phyloP scores from a whole-genome alignment of 1,284 basidiomycete species.

The Ganoderma leucocontextum region DNA sequence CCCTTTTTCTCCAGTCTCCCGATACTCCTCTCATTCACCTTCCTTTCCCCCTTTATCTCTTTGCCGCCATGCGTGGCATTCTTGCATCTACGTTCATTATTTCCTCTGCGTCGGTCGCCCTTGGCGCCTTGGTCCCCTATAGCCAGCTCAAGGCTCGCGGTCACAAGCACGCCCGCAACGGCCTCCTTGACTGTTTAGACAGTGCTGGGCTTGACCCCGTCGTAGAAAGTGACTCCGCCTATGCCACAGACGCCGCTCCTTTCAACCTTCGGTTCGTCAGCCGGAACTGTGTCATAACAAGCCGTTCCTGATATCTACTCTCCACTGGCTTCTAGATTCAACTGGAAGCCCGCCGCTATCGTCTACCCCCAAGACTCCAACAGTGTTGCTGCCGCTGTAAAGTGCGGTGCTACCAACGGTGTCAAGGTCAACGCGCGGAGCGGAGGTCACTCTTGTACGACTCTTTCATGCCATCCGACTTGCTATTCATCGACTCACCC shows the following conservation, averaged over 20 bases:
- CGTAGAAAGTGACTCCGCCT: constrained; percentile 17
- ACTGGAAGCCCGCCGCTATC: constrained; percentile 16
- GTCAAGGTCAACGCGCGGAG: constrained; percentile 25
- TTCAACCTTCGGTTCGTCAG: constrained; percentile 23
- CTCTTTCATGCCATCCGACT: background rate
- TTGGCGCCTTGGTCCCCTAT: constrained; percentile 15
- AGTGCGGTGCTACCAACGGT: constrained; percentile 12
- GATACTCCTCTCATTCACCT: background rate
- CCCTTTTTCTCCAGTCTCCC: background rate
- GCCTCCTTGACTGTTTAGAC: constrained; percentile 14
- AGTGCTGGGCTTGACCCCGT: constrained; percentile 14
- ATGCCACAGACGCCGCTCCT: constrained; percentile 13
- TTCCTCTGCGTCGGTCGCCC: constrained; percentile 4
- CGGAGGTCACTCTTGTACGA: constrained; percentile 23
- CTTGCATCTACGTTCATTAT: constrained; percentile 16
- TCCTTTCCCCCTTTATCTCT: too few species aligned
- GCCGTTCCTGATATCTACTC: background rate
- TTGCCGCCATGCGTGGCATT: constrained; percentile 8
- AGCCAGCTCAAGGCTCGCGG: constrained; percentile 14
- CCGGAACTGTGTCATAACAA: background rate
- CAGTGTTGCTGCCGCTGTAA: constrained; percentile 12
- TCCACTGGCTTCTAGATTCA: background rate
- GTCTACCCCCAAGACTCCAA: constrained; percentile 15
- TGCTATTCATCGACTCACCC: background rate
- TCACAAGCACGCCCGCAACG: background rate